These are phyloP conservation scores for Blastobotrys aristatus DNA, from an alignment of 1,139 yeast genomes.

Conservation along the genomic window DNA sequence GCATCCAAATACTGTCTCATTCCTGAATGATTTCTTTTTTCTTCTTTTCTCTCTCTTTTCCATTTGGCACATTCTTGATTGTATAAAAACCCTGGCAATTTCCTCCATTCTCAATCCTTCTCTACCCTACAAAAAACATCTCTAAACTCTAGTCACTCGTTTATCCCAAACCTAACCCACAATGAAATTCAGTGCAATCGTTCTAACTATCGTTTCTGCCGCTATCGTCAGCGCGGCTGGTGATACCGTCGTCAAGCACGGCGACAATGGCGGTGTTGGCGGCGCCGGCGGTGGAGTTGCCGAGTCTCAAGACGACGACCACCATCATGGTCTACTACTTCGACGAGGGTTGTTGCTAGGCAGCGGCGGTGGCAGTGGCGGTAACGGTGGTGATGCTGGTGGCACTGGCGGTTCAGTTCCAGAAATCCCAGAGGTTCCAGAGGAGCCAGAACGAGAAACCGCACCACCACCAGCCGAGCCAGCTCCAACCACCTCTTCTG, in stretches of 20 bases:
- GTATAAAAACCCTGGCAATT: not conserved
- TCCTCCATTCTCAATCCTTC: not conserved
- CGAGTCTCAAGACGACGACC: not conserved
- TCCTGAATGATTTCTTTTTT: too few relatives aligned
- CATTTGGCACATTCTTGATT: not conserved
- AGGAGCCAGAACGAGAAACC: not conserved
- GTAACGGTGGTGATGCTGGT: conserved; percentile 10
- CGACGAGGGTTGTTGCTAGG: conserved; percentile 4
- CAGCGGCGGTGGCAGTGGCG: conserved; percentile 5
- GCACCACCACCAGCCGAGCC: not conserved
- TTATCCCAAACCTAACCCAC: not conserved
- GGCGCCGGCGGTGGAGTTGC: conserved; percentile 3
- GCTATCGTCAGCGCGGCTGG: conserved; percentile 1
- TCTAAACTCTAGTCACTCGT: conserved; percentile 2
- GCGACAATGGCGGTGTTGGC: conserved; percentile 7
- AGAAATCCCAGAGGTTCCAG: too few relatives aligned
- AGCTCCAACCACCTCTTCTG: not conserved
- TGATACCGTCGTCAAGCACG: not conserved
- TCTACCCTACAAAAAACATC: not conserved
- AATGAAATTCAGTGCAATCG: not conserved
- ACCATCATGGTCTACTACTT: not conserved
- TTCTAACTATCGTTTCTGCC: not conserved
- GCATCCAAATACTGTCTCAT: too few relatives aligned
- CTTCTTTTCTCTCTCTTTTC: not conserved
- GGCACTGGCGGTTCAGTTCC: too few relatives aligned